These are phyloP conservation scores for Pezicula radicicola DNA, from an alignment of 2,329 filamentous ascomycete species.

Conservation along the genomic window DNA sequence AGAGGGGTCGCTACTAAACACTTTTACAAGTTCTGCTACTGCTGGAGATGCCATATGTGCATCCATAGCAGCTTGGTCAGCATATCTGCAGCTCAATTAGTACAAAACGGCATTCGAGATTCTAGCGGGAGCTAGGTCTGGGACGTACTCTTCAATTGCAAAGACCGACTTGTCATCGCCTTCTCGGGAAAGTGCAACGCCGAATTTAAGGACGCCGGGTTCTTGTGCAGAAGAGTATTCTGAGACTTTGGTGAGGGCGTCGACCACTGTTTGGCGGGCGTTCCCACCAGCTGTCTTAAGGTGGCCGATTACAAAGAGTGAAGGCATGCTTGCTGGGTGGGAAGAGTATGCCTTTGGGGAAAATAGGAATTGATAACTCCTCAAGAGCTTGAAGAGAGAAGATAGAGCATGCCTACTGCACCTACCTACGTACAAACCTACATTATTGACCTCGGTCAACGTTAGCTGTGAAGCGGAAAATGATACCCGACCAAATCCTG, in stretches of 20 bases:
- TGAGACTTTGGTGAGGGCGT: background rate
- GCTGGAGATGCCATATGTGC: background rate
- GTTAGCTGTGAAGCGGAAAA: too few species aligned
- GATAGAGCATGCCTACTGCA: too few species aligned
- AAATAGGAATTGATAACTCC: too few species aligned
- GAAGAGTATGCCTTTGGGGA: background rate
- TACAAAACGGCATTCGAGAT: background rate
- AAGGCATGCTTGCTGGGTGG: background rate
- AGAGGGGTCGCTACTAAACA: background rate
- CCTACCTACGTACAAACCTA: too few species aligned
- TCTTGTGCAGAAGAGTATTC: background rate
- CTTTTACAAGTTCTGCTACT: background rate
- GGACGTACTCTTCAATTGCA: background rate
- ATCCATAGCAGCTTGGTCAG: background rate
- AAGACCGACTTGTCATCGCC: background rate
- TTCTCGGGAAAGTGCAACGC: background rate
- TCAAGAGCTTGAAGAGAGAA: too few species aligned
- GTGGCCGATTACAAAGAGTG: background rate
- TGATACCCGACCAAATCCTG: too few species aligned
- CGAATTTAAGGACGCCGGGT: background rate
- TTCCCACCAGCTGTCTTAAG: background rate
- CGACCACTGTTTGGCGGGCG: background rate
- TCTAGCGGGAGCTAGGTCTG: background rate
- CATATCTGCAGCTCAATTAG: background rate
- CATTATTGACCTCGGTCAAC: too few species aligned